phyloP scores from a whole-genome alignment of 441 rosid species.

The Kokia cookei region DNA sequence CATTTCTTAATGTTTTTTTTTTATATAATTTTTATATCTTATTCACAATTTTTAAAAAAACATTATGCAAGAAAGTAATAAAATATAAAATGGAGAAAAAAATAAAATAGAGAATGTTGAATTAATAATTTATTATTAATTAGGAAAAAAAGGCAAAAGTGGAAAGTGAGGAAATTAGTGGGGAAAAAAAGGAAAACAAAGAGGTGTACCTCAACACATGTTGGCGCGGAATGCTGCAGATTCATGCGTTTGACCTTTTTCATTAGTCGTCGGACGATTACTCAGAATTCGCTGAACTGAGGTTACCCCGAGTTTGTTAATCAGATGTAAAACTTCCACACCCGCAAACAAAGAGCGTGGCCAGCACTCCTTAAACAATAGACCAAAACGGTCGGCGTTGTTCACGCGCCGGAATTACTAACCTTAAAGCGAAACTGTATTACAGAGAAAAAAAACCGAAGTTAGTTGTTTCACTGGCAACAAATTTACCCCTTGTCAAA shows the following conservation, averaged over 20 bases:
- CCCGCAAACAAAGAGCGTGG: conserved; percentile 7
- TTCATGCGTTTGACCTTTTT: conserved; percentile 30
- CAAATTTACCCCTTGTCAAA: conserved; percentile 31
- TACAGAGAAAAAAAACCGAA: conserved; percentile 9
- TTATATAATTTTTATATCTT: no score
- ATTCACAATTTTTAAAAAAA: no score
- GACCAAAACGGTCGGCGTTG: background rate
- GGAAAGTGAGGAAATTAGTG: background rate
- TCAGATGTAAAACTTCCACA: background rate
- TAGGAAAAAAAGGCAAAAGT: background rate
- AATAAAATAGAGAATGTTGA: no score
- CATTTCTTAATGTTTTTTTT: no score
- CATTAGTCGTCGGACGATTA: background rate
- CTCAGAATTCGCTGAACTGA: background rate
- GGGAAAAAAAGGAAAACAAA: conserved; percentile 1
- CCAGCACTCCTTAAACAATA: background rate
- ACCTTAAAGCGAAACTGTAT: background rate
- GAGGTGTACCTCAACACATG: conserved; percentile 28
- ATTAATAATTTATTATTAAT: background rate
- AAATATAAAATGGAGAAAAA: no score
- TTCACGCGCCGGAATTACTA: background rate
- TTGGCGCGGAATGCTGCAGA: conserved; percentile 15
- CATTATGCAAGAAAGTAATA: no score
- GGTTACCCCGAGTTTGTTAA: conserved; percentile 20
- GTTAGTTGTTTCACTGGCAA: conserved; percentile 24